Evolutionary conservation across 805 yeast species (phyloP).

Genomic region (Lachancea fermentati): DNA sequence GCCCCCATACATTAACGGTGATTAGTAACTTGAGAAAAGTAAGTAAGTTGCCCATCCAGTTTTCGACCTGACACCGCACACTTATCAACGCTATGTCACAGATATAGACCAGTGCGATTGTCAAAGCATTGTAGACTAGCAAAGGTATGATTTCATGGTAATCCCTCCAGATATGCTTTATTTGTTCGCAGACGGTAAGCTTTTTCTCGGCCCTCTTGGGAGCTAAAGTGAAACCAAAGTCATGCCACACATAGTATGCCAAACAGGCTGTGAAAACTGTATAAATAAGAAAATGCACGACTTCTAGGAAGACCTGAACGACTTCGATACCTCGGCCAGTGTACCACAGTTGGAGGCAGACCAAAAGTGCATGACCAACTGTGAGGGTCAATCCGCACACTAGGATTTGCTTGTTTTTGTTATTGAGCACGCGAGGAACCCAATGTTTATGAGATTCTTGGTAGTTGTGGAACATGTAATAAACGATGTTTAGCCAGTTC

Average conservation of each 20-base stretch:
- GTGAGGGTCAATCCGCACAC: constrained; percentile 12
- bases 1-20: constrained; percentile 31
- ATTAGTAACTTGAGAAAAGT: constrained; percentile 23
- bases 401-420: constrained; percentile 17
- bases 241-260: constrained; percentile 19
- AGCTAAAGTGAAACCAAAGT: constrained; percentile 22
- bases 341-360: constrained; percentile 10
- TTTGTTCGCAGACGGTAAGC: background rate
- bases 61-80: constrained; percentile 1
- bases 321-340: background rate
- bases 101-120: constrained; percentile 16
- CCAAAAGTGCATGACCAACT: constrained; percentile 11
- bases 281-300: constrained; percentile 13
- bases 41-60: constrained; percentile 24
- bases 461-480: constrained; percentile 24
- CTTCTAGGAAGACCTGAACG: constrained; percentile 5
- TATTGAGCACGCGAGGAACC: constrained; percentile 17
- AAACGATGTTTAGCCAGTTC: constrained; percentile 28
- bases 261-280: constrained; percentile 15
- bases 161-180: constrained; percentile 18
- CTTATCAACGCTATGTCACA: constrained; percentile 15
- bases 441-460: constrained; percentile 8
- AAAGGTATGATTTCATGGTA: constrained; percentile 27
- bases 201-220: constrained; percentile 15
- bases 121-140: constrained; percentile 19